Percentiles rank a stretch among this genome's conserved stretches.
Conservation (phyloP, 352 stramenopile genomes). For the Plasmopara halstedii region DNA sequence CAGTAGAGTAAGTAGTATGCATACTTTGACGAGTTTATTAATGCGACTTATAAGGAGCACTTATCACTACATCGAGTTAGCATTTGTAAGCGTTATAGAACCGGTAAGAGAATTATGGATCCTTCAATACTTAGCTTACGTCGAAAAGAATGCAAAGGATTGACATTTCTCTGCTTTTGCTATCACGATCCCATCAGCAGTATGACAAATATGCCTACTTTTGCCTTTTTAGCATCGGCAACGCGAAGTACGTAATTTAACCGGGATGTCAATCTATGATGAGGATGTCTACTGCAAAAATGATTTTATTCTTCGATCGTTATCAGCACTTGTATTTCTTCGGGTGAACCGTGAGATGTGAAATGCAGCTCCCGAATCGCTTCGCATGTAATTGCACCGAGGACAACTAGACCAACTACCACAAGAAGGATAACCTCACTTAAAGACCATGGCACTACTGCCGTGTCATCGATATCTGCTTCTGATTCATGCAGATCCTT, state of each 20-base stretch:
- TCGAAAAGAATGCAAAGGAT: too few relatives aligned
- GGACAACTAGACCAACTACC: slow-evolving; percentile 17
- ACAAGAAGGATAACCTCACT: slow-evolving; percentile 22
- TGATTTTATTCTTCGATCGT: slow-evolving; percentile 15
- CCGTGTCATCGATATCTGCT: slow-evolving; percentile 1
- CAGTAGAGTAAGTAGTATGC: slow-evolving; percentile 8
- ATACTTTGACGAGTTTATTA: not conserved
- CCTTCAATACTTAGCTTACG: too few relatives aligned
- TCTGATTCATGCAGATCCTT: slow-evolving; percentile 6
- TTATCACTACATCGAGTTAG: too few relatives aligned
- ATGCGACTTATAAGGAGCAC: too few relatives aligned
- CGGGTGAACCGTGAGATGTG: slow-evolving; percentile 11
- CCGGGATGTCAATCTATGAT: too few relatives aligned
- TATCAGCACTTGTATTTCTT: slow-evolving; percentile 26
- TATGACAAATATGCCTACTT: too few relatives aligned
- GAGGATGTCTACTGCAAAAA: not conserved
- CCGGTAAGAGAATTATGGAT: too few relatives aligned
- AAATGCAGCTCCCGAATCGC: slow-evolving; percentile 22
- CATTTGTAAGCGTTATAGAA: too few relatives aligned
- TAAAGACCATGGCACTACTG: slow-evolving; percentile 21
- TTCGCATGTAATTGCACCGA: slow-evolving; percentile 25
- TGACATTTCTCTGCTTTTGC: too few relatives aligned
- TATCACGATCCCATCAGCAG: too few relatives aligned
- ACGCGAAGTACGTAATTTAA: too few relatives aligned
- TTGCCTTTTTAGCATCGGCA: not conserved